Evolutionary conservation across 1,284 basidiomycete species (phyloP).

Genomic region (Sanghuangporus baumii): DNA sequence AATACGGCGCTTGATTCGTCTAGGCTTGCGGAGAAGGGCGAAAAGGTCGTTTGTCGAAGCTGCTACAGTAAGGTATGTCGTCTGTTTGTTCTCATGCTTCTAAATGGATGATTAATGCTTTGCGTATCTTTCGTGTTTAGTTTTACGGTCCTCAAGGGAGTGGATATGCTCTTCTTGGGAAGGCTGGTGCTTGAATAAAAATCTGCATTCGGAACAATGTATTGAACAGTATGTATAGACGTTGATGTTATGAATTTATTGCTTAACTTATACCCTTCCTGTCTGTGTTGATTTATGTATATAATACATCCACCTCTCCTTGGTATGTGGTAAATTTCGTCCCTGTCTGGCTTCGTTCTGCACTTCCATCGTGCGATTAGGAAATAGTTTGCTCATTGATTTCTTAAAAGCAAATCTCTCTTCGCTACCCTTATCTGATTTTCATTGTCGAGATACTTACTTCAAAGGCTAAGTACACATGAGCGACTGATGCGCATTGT

Average conservation of each 20-base stretch:
- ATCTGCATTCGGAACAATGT: not conserved
- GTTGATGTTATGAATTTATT: not conserved
- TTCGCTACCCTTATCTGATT: not conserved
- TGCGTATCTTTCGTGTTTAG: slow-evolving; percentile 27
- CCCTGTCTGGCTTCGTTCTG: too few species aligned
- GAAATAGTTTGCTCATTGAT: too few species aligned
- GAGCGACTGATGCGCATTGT: too few species aligned
- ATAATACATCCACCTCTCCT: too few species aligned
- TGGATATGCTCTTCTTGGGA: slow-evolving; percentile 70
- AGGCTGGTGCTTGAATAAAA: slow-evolving; percentile 37
- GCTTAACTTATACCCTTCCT: not conserved
- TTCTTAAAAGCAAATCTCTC: not conserved
- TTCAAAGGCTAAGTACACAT: too few species aligned
- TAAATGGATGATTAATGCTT: slow-evolving; percentile 3
- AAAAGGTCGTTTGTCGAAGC: slow-evolving; percentile 57
- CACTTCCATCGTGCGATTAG: too few species aligned
- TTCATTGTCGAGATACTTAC: not conserved
- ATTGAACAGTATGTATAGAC: not conserved
- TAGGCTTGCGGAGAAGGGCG: slow-evolving; percentile 67
- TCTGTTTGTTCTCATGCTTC: not conserved
- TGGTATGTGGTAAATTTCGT: too few species aligned
- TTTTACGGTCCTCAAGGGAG: slow-evolving; percentile 65
- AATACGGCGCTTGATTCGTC: slow-evolving; percentile 59
- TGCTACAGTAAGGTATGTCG: slow-evolving; percentile 65
- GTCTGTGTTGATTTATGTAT: not conserved